phyloP scores from a whole-genome alignment of 2,329 filamentous ascomycete genomes.

The Leptographium galeiforme region DNA sequence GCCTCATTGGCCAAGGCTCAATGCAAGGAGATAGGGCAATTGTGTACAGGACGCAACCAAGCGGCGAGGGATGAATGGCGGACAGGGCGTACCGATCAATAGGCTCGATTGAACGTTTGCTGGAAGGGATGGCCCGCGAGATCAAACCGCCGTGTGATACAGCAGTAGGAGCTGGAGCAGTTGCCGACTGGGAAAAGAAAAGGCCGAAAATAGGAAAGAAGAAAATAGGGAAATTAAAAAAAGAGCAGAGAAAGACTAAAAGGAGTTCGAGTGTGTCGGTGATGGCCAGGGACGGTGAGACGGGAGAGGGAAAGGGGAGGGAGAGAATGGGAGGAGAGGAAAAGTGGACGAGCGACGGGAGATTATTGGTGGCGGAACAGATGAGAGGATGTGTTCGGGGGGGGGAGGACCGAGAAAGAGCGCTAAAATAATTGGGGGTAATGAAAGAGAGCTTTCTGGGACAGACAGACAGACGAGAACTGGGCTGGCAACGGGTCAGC shows the following conservation, averaged over 20 bases:
- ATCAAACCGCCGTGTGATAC: background rate
- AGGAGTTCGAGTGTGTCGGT: background rate
- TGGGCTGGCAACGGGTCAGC: background rate
- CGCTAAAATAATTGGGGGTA: background rate
- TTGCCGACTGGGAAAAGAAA: background rate
- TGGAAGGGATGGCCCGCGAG: background rate
- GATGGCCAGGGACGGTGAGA: constrained; percentile 1
- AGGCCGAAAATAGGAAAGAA: background rate
- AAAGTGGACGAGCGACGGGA: background rate
- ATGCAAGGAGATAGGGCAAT: too few relatives aligned
- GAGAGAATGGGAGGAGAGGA: background rate
- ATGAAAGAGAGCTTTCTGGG: background rate
- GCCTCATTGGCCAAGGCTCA: too few relatives aligned
- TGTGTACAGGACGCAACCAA: background rate
- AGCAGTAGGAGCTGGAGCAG: background rate
- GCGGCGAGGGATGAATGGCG: background rate
- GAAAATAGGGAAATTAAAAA: background rate
- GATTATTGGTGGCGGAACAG: constrained; percentile 5
- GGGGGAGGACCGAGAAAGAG: background rate
- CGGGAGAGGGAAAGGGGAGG: background rate
- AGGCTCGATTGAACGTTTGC: background rate
- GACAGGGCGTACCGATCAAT: background rate
- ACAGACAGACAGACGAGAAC: background rate
- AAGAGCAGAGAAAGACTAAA: background rate
- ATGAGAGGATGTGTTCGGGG: background rate